These are phyloP conservation scores for Passiflora organensis DNA, from an alignment of 345 rosid genomes.

Conservation along the genomic window DNA sequence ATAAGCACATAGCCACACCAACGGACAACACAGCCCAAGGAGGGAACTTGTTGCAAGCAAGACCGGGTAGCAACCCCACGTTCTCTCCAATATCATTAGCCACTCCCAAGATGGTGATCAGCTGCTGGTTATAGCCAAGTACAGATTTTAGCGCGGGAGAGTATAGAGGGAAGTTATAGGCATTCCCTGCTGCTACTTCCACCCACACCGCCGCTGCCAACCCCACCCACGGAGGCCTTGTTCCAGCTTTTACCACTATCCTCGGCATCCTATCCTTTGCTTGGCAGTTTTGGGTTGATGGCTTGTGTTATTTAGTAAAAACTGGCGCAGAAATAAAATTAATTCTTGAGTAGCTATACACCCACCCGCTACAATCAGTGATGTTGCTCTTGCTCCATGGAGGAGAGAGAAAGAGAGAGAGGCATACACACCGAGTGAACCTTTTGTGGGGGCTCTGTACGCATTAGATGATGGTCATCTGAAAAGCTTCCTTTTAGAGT, in stretches of 20 bases:
- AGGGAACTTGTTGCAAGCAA: conserved; percentile 84
- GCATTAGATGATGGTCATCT: too few relatives aligned
- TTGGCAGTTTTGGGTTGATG: too few relatives aligned
- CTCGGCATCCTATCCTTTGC: conserved; percentile 30
- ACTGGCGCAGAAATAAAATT: too few relatives aligned
- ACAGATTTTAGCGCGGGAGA: conserved; percentile 71
- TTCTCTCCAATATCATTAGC: conserved; percentile 93
- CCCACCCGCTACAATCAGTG: too few relatives aligned
- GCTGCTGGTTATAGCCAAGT: conserved; percentile 73
- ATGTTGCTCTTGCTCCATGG: too few relatives aligned
- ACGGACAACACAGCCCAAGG: conserved; percentile 76
- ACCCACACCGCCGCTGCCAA: conserved; percentile 94
- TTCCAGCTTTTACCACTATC: conserved; percentile 59
- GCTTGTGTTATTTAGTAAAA: too few relatives aligned
- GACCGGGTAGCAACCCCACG: conserved; percentile 76
- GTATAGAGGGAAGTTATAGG: conserved; percentile 73
- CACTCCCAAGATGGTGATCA: conserved; percentile 79
- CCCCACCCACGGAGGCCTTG: conserved; percentile 96
- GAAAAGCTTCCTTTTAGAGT: too few relatives aligned
- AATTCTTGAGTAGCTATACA: too few relatives aligned
- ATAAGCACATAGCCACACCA: conserved; percentile 63
- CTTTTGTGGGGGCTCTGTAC: too few relatives aligned
- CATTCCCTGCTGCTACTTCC: conserved; percentile 60
- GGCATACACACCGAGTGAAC: too few relatives aligned
- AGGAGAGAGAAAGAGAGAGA: too few relatives aligned